phyloP scores from a whole-genome alignment of 768 basidiomycete species.

The Podaxis mareebaensis region DNA sequence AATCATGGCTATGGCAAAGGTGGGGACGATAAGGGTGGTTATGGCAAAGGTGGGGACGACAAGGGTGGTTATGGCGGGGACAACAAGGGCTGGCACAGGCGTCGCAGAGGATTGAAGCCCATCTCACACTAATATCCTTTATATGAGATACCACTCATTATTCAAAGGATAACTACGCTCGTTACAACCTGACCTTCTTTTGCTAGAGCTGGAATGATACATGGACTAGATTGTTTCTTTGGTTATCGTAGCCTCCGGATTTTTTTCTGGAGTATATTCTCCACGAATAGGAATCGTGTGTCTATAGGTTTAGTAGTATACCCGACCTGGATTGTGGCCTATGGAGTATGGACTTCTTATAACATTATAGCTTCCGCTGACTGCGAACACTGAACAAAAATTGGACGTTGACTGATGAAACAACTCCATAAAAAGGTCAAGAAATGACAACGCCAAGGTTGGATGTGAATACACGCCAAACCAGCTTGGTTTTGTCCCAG shows the following conservation, averaged over 20 bases:
- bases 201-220: background rate
- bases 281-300: background rate
- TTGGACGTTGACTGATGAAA: background rate
- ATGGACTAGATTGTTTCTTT: conserved; percentile 17
- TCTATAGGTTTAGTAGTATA: conserved; percentile 1
- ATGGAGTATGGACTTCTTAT: background rate
- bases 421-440: background rate
- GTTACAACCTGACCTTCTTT: background rate
- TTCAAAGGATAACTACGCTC: background rate
- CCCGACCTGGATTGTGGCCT: background rate
- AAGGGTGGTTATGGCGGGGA: background rate
- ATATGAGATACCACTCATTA: background rate
- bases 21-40: background rate
- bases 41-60: background rate
- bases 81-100: background rate
- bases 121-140: background rate
- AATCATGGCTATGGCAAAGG: conserved; percentile 18
- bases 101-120: background rate
- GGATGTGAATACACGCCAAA: background rate
- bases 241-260: background rate
- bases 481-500: background rate
- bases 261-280: conserved; percentile 5
- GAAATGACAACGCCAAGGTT: background rate
- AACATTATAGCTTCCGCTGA: too few species aligned
- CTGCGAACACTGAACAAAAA: too few species aligned